phyloP scores from a whole-genome alignment of 768 basidiomycete species.

The Trametes sanguinea region DNA sequence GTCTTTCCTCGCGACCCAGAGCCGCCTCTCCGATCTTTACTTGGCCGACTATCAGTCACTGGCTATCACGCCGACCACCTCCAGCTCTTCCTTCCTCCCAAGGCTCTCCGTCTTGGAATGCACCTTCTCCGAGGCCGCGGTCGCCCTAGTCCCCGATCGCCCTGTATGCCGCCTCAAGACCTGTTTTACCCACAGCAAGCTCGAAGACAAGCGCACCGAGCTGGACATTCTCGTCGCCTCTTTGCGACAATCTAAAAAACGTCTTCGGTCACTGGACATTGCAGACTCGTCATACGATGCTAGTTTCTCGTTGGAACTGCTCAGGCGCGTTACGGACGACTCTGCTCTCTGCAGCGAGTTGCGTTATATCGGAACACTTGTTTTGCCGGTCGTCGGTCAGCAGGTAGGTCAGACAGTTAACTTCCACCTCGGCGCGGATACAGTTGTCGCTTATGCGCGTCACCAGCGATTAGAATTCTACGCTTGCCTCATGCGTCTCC shows the following conservation, averaged over 20 bases:
- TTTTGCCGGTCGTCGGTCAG: constrained; percentile 56
- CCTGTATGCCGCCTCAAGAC: constrained; percentile 67
- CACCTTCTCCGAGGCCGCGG: constrained; percentile 66
- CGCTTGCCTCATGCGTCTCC: constrained; percentile 55
- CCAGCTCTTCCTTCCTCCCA: constrained; percentile 40
- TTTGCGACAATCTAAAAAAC: constrained; percentile 44
- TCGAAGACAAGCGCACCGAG: constrained; percentile 53
- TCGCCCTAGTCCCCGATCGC: constrained; percentile 54
- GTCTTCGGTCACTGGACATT: constrained; percentile 58
- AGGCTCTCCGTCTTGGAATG: constrained; percentile 59
- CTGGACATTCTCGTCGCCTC: constrained; percentile 49
- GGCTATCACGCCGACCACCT: constrained; percentile 27
- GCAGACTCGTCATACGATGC: constrained; percentile 62
- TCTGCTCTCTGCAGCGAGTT: constrained; percentile 40
- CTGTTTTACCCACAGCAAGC: constrained; percentile 59
- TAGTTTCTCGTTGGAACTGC: constrained; percentile 54
- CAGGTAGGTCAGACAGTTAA: constrained; percentile 44
- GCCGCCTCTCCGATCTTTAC: constrained; percentile 49
- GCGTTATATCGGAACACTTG: constrained; percentile 64
- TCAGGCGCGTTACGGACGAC: constrained; percentile 41
- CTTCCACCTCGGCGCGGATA: background rate
- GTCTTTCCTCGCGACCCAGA: constrained; percentile 52
- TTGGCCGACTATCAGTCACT: constrained; percentile 38
- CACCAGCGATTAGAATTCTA: constrained; percentile 63
- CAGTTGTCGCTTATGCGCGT: background rate